Base-by-base conservation (phyloP, 2,329 filamentous ascomycete species). In the Neonectria magnoliae region DNA sequence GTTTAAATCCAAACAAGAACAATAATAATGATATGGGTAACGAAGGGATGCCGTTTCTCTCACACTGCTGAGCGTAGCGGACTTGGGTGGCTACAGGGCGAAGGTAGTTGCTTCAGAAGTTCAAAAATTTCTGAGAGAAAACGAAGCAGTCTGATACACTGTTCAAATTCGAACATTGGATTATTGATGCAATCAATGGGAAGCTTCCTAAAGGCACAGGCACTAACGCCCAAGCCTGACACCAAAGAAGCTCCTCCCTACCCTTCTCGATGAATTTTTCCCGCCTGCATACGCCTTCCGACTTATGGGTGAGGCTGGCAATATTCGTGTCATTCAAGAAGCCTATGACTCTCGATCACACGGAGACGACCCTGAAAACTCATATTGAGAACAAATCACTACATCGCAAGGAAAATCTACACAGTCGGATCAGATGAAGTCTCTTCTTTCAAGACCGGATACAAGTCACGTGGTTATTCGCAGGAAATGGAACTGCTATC, bases 121-220 rank as follows among this genome's bases (percentile, higher is more conserved):
- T 67, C n/a, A 44, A 52, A 18, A 48, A 36, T 16, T 62, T 69
- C 54, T 41, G 22, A n/a, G 45, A 51, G 14, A 48, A 61, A 16
- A 20, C 62, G 5, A 57, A 69, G 16, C 53, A 66, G 10, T 33
- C 42, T 2, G 42, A 62, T 5, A 53, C 33, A 5, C 47, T 60
- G 27, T 63, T 64, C 31, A 51, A 62, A 18, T 66, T 64, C 31
- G 57, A 68, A n/a, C n/a, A n/a, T n/a, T n/a, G n/a, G n/a, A n/a
- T n/a, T n/a, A n/a, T n/a, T n/a, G n/a, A n/a, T n/a, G n/a, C n/a
- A n/a, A n/a, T 31, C 54, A 14, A 52, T 66, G 11, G 38, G 57
- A 9, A 57, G 31, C n/a, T 59, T 66, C 50, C 22, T 68, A n/a
- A 8, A 53, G 3, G 20, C 33, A 48, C 14, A 53, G 20, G 56